Conservation (phyloP, 805 yeast genomes). For the Candida gorgasii region DNA sequence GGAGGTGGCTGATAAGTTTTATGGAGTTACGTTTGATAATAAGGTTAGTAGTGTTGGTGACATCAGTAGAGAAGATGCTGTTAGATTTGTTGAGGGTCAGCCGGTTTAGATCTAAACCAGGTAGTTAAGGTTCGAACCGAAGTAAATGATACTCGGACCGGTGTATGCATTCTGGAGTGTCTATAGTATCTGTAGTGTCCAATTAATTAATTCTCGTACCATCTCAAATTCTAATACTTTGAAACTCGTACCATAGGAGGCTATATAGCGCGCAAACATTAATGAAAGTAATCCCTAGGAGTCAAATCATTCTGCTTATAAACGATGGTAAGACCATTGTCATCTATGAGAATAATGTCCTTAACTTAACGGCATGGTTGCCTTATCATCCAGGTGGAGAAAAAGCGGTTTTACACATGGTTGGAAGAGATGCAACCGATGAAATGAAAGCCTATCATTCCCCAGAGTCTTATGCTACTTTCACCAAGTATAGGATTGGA, state of each 20-base stretch:
- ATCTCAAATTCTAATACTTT: too few relatives aligned
- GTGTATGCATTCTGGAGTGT: too few relatives aligned
- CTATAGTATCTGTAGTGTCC: too few relatives aligned
- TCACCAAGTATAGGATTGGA: slow-evolving; percentile 67
- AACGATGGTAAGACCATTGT: slow-evolving; percentile 70
- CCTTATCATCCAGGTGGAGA: slow-evolving; percentile 86
- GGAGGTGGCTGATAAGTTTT: slow-evolving; percentile 80
- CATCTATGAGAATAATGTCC: slow-evolving; percentile 59
- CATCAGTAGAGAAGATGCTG: slow-evolving; percentile 70
- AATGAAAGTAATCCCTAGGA: not conserved
- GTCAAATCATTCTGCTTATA: slow-evolving; percentile 32
- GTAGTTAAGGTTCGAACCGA: too few relatives aligned
- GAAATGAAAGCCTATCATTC: slow-evolving; percentile 86
- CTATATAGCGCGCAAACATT: not conserved
- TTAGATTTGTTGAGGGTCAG: slow-evolving; percentile 79
- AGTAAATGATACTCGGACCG: too few relatives aligned
- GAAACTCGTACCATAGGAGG: too few relatives aligned
- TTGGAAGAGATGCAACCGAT: slow-evolving; percentile 88
- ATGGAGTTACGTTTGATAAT: slow-evolving; percentile 81
- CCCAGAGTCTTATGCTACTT: slow-evolving; percentile 52
- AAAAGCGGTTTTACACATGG: slow-evolving; percentile 77
- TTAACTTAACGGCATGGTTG: slow-evolving; percentile 72
- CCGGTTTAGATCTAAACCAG: too few relatives aligned
- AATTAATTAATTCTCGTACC: too few relatives aligned
- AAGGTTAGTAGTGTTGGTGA: slow-evolving; percentile 78